A percentile compares a stretch with the other conserved stretches of the same genome.
These are phyloP conservation scores for Phytophthora hibernalis DNA, from an alignment of 352 stramenopile genomes.

Conservation along the genomic window DNA sequence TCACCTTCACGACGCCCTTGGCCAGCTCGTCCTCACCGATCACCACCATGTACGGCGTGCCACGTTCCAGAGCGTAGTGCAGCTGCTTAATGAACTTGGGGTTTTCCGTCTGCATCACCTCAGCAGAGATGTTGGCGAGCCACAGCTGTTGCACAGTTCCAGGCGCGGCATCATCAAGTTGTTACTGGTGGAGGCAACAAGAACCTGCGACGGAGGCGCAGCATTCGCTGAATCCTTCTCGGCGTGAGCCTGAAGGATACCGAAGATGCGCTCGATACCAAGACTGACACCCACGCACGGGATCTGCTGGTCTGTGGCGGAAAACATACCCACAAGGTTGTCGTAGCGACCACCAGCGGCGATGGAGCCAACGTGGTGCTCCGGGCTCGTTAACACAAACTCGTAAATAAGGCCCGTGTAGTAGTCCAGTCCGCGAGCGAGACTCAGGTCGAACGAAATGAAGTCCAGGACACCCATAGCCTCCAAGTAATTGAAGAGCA, in stretches of 20 bases:
- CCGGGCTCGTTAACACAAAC: conserved; percentile 92
- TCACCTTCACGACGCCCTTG: conserved; percentile 96
- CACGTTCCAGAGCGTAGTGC: conserved; percentile 93
- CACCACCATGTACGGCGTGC: conserved; percentile 98
- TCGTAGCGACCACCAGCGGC: conserved; percentile 98
- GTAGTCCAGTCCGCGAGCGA: conserved; percentile 98
- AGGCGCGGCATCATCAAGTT: conserved; percentile 68
- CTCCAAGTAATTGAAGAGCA: conserved; percentile 98
- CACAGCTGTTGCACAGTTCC: conserved; percentile 88
- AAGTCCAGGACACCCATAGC: conserved; percentile 95
- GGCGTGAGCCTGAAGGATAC: conserved; percentile 96
- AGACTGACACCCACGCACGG: conserved; percentile 98
- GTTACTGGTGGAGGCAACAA: conserved; percentile 93
- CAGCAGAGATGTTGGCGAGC: conserved; percentile 93
- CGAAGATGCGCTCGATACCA: conserved; percentile 99
- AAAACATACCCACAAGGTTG: conserved; percentile 99
- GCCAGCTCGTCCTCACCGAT: conserved; percentile 96
- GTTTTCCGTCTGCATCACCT: conserved; percentile 96
- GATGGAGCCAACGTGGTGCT: conserved; percentile 96
- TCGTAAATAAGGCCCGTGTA: conserved; percentile 99
- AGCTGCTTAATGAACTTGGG: conserved; percentile 98
- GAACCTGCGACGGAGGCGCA: conserved; percentile 82
- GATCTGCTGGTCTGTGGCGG: conserved; percentile 94
- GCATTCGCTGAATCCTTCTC: conserved; percentile 58
- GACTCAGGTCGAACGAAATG: conserved; percentile 97